These are phyloP conservation scores for Piper longum DNA, from an alignment of 164 flowering plant genomes.

Conservation along the genomic window DNA sequence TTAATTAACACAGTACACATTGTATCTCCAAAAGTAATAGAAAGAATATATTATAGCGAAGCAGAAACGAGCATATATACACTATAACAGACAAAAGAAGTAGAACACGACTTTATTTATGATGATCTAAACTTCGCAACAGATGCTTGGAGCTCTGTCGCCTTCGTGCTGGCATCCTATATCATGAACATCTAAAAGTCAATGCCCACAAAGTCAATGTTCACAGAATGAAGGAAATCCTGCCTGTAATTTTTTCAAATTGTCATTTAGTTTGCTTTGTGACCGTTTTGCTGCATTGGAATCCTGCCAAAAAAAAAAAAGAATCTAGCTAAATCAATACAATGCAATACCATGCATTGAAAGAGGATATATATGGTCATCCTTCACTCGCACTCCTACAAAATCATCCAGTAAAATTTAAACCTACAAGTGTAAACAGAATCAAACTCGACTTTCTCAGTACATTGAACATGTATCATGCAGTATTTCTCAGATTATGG, in stretches of 20 bases:
- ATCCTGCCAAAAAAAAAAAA: slow-evolving; percentile 30
- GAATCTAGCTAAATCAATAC: neutral
- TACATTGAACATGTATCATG: neutral
- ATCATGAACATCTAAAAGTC: neutral
- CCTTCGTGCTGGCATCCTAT: slow-evolving; percentile 54
- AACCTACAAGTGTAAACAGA: no score
- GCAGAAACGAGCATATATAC: no score
- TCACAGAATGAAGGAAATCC: neutral
- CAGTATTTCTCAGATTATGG: neutral
- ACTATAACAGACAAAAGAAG: no score
- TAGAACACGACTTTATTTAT: slow-evolving; percentile 9
- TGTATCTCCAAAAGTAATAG: no score
- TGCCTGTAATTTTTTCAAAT: slow-evolving; percentile 69
- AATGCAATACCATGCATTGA: neutral
- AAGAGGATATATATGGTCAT: neutral
- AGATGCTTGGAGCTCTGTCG: slow-evolving; percentile 72
- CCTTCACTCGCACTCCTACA: no score
- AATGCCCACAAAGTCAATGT: no score
- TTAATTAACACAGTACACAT: no score
- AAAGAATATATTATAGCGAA: no score
- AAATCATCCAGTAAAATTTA: neutral
- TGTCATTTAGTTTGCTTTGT: slow-evolving; percentile 58
- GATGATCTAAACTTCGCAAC: slow-evolving; percentile 41
- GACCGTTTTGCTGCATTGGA: slow-evolving; percentile 38
- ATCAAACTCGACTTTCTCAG: neutral